A percentile compares a stretch with the other conserved stretches of the same genome.
These are phyloP conservation scores for Penicillium polonicum DNA, from an alignment of 2,329 filamentous ascomycete species.

Conservation along the genomic window DNA sequence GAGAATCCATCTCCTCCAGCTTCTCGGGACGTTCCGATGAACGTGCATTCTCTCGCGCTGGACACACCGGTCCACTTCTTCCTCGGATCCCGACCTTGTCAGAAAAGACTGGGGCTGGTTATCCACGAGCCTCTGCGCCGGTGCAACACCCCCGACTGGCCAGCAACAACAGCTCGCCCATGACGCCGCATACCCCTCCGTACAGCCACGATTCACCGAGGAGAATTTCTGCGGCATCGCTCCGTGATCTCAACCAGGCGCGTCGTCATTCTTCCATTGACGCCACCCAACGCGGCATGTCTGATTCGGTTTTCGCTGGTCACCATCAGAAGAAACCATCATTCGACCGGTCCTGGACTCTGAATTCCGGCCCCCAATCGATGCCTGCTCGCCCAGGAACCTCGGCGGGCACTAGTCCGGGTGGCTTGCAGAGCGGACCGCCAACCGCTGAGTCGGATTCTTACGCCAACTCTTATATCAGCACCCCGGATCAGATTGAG, in stretches of 20 bases:
- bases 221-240: slow-evolving; percentile 74
- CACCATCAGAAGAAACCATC: slow-evolving; percentile 57
- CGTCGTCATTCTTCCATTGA: slow-evolving; percentile 87
- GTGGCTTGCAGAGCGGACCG: slow-evolving; percentile 18
- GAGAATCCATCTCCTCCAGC: slow-evolving; percentile 41
- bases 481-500: slow-evolving; percentile 36
- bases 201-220: slow-evolving; percentile 43
- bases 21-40: slow-evolving; percentile 48
- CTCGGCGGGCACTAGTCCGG: slow-evolving; percentile 28
- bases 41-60: slow-evolving; percentile 44
- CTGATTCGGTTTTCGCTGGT: slow-evolving; percentile 30
- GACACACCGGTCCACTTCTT: slow-evolving; percentile 41
- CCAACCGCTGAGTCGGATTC: slow-evolving; percentile 34
- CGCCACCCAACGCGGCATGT: slow-evolving; percentile 50
- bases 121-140: slow-evolving; percentile 28
- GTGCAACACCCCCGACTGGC: slow-evolving; percentile 33
- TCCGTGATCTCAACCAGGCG: slow-evolving; percentile 78
- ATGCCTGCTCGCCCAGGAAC: slow-evolving; percentile 37
- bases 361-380: slow-evolving; percentile 42
- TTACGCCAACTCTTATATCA: slow-evolving; percentile 18
- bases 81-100: slow-evolving; percentile 46
- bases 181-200: slow-evolving; percentile 45
- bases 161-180: slow-evolving; percentile 43
- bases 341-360: slow-evolving; percentile 60
- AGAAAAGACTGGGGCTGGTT: slow-evolving; percentile 32